Conservation (phyloP, 176 grass and related monocot species). For the Triticum dicoccoides region DNA sequence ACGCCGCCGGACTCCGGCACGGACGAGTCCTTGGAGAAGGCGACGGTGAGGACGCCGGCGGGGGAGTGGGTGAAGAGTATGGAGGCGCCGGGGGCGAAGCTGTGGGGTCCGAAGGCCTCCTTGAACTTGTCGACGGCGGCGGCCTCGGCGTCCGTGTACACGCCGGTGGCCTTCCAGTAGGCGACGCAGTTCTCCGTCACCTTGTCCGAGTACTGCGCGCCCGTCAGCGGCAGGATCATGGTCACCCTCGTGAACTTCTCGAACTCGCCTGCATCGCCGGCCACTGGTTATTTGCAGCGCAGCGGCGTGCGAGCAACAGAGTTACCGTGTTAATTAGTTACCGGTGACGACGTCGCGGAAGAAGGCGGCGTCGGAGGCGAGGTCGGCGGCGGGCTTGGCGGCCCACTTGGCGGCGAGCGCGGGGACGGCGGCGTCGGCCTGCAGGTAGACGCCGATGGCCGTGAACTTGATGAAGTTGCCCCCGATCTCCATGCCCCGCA, state of each 20-base stretch:
- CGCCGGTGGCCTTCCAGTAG: conserved; percentile 60
- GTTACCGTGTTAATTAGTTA: neutral
- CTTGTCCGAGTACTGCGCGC: conserved; percentile 80
- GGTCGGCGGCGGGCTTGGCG: conserved; percentile 55
- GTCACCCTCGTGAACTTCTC: conserved; percentile 79
- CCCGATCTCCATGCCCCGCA: conserved; percentile 62
- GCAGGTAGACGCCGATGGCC: conserved; percentile 81
- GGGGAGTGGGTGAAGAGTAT: conserved; percentile 84
- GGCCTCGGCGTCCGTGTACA: conserved; percentile 65
- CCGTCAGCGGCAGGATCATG: conserved; percentile 68
- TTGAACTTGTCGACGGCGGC: conserved; percentile 69
- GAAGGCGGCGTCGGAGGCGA: conserved; percentile 52
- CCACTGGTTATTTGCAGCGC: neutral
- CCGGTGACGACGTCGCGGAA: conserved; percentile 66
- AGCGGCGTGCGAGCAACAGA: too few relatives aligned
- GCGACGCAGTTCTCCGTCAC: conserved; percentile 83
- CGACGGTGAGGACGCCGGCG: conserved; percentile 60
- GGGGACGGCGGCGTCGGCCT: conserved; percentile 49
- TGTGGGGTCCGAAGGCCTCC: conserved; percentile 56
- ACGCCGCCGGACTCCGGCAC: conserved; percentile 31
- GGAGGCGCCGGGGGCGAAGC: conserved; percentile 73
- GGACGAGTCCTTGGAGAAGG: conserved; percentile 59
- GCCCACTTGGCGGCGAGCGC: conserved; percentile 58
- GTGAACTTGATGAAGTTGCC: conserved; percentile 90
- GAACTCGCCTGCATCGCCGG: conserved; percentile 52